Percentiles rank a stretch among this genome's conserved stretches.
phyloP scores from a whole-genome alignment of 345 rosid genomes.

The Geranium brycei region DNA sequence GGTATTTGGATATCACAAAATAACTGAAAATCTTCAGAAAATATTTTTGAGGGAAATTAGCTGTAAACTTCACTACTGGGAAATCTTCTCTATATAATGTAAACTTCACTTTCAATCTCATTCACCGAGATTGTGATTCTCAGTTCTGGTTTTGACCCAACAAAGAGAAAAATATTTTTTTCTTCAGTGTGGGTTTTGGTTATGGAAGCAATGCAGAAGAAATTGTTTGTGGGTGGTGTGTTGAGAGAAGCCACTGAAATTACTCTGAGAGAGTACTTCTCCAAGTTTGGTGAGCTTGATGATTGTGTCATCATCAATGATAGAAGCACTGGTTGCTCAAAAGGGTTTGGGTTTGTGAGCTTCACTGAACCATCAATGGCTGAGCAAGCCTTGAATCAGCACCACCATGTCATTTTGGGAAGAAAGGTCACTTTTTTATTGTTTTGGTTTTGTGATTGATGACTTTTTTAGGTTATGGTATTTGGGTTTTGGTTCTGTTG shows the following conservation, averaged over 20 bases:
- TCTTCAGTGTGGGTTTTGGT: not conserved
- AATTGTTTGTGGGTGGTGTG: slow-evolving; percentile 18
- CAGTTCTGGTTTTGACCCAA: too few relatives aligned
- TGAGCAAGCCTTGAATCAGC: not conserved
- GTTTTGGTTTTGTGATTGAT: not conserved
- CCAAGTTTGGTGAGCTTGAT: slow-evolving; percentile 5
- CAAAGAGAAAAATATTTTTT: too few relatives aligned
- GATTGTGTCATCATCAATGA: slow-evolving; percentile 6
- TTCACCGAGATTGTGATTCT: too few relatives aligned
- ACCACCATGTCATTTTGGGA: slow-evolving; percentile 12
- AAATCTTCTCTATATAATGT: too few relatives aligned
- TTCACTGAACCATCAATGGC: slow-evolving; percentile 9
- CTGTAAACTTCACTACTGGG: too few relatives aligned
- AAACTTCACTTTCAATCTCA: too few relatives aligned
- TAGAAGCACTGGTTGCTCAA: slow-evolving; percentile 1
- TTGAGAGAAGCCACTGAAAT: not conserved
- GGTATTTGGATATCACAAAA: too few relatives aligned
- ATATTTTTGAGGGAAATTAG: too few relatives aligned
- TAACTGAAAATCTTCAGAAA: too few relatives aligned
- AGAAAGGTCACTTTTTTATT: slow-evolving; percentile 8
- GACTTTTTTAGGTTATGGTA: not conserved
- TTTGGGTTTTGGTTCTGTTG: too few relatives aligned
- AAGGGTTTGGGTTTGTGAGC: slow-evolving; percentile 15
- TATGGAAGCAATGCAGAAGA: not conserved
- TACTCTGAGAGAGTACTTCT: slow-evolving; percentile 2